Evolutionary conservation across 345 rosid genomes (phyloP).

Genomic region (Anacardium occidentale): DNA sequence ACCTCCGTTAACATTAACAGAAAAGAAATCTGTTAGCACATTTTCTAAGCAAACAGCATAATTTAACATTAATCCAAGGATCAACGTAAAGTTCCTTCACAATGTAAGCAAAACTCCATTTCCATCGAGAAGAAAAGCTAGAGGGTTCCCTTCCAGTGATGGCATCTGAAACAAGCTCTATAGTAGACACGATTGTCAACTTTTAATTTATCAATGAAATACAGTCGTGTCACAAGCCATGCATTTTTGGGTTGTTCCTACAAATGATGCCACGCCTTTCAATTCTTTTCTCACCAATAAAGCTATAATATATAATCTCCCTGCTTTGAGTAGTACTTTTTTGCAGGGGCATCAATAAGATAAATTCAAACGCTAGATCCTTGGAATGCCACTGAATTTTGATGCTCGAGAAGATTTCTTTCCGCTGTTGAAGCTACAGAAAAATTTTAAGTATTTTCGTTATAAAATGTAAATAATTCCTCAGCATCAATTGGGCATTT

Average conservation of each 20-base stretch:
- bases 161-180: slow-evolving; percentile 97
- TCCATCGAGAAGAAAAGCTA: not conserved
- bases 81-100: no score
- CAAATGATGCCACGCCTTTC: slow-evolving; percentile 79
- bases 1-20: no score
- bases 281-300: slow-evolving; percentile 2
- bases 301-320: not conserved
- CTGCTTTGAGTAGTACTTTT: not conserved
- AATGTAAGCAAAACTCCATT: no score
- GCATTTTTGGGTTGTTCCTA: slow-evolving; percentile 98
- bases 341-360: not conserved
- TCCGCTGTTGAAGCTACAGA: no score
- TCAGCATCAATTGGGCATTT: slow-evolving; percentile 56
- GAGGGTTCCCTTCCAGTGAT: slow-evolving; percentile 99
- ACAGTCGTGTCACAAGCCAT: slow-evolving; percentile 98
- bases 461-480: no score
- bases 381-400: no score
- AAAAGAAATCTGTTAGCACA: no score
- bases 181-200: slow-evolving; percentile 89
- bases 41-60: no score
- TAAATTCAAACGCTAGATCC: no score
- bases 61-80: no score
- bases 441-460: no score
- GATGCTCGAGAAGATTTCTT: no score
- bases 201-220: slow-evolving; percentile 89